A percentile compares a stretch with the other conserved stretches of the same genome.
phyloP scores from a whole-genome alignment of 1,139 yeast genomes.

The Geotrichum reessii region DNA sequence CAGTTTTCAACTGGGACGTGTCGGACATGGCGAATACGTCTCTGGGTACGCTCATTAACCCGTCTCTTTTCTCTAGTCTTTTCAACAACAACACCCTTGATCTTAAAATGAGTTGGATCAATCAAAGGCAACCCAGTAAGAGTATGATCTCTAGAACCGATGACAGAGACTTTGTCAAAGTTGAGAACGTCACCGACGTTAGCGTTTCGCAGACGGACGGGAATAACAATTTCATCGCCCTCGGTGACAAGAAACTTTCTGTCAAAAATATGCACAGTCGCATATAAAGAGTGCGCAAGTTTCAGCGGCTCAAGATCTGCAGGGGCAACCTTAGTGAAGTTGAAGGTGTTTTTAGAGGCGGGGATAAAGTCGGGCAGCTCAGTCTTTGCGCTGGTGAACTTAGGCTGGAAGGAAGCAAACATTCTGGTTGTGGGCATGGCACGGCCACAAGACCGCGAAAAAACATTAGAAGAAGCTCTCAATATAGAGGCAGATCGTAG shows the following conservation, averaged over 20 bases:
- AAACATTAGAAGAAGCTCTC: neutral
- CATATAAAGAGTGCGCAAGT: conserved; percentile 62
- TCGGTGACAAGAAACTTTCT: conserved; percentile 84
- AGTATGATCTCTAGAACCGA: conserved; percentile 84
- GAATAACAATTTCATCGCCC: conserved; percentile 79
- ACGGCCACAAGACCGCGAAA: neutral
- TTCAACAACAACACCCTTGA: conserved; percentile 77
- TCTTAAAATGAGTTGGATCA: conserved; percentile 49
- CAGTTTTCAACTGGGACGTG: conserved; percentile 74
- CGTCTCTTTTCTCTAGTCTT: conserved; percentile 79
- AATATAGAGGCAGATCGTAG: neutral
- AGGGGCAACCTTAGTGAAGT: conserved; percentile 8
- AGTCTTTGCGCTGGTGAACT: neutral
- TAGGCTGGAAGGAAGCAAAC: neutral
- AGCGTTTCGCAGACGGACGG: conserved; percentile 68
- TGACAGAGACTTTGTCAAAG: conserved; percentile 67
- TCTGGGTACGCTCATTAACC: conserved; percentile 60
- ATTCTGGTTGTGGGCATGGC: conserved; percentile 5
- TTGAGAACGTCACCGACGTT: conserved; percentile 73
- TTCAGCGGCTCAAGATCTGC: conserved; percentile 53
- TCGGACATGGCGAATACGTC: conserved; percentile 78
- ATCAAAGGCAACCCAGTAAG: conserved; percentile 49
- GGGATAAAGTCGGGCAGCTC: conserved; percentile 18
- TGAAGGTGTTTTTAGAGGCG: conserved; percentile 16
- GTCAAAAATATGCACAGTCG: conserved; percentile 74